Evolutionary conservation across 2,329 filamentous ascomycete species (phyloP), one percentile per base, ranked within the genome.

Genomic region (Monilinia laxa): DNA sequence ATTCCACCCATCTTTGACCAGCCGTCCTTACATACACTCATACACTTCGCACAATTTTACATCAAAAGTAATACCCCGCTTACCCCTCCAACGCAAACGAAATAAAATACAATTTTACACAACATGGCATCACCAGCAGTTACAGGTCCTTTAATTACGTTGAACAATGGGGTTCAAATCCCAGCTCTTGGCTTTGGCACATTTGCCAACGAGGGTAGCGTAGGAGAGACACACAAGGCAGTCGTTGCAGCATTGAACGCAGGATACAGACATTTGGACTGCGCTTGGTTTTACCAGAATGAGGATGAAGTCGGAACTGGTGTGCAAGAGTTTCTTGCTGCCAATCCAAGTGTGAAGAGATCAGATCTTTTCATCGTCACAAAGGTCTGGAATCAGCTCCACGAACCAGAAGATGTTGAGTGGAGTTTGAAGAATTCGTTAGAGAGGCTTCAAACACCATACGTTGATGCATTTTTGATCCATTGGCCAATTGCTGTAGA

Each of bases 291-390:
- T 79, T 92, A 92, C 79, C 86, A 83, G 72, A 93, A 96, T 77
- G 92, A 96, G 79, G 84, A 88, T 55, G 91, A 94, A 77, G 91
- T 96, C n/a, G 92, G 92, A 69, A 80, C 87, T 75, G 92, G 90
- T 11, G 83, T 96, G 62, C 85, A 86, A 76, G 87, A 90, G 67
- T 91, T 90, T 38, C 87, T 95, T 71, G 82, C 81, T 35, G 62
- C 57, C 28, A 73, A 74, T 62, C 80, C 86, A 6, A 89, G 89
- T 28, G 81, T 85, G 68, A 90, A 88, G 90, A 65, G 72, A 49
- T 47, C 68, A 40, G 72, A 73, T 40, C 70, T 74, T 38, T 73
- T 74, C 69, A 71, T 74, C 38, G 72, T 71, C 18, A 73, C 72
- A 4, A 74, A 74, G 67, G 72, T 74, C 23, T 74, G 72, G 72